Evolutionary conservation across 2,329 filamentous ascomycete genomes (phyloP).

Genomic region (Ophiostoma australiae): DNA sequence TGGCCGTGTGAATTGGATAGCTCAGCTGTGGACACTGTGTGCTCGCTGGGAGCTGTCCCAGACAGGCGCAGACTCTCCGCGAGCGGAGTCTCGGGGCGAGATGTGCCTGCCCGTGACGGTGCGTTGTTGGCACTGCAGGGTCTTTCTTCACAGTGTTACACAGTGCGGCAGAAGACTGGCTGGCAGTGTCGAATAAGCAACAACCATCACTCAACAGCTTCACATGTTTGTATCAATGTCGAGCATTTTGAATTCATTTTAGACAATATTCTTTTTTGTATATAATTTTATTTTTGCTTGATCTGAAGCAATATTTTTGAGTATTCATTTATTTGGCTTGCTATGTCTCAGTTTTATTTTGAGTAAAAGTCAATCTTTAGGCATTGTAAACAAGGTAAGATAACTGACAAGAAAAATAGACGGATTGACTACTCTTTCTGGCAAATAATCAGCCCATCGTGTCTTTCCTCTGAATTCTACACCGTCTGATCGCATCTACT

Average conservation of each 20-base stretch:
- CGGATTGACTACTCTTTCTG: no score
- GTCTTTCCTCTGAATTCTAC: neutral
- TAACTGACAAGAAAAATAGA: no score
- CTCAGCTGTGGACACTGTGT: neutral
- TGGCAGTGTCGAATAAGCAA: neutral
- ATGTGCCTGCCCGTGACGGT: constrained; percentile 10
- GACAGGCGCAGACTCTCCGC: constrained; percentile 15
- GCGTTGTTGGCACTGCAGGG: neutral
- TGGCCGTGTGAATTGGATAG: neutral
- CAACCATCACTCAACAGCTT: neutral
- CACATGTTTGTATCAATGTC: neutral
- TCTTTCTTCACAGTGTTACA: neutral
- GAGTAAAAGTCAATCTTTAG: no score
- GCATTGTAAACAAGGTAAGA: no score
- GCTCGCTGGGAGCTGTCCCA: constrained; percentile 8
- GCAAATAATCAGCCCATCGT: neutral
- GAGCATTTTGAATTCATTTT: no score
- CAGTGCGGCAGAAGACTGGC: neutral
- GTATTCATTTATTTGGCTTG: no score
- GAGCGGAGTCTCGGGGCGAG: constrained; percentile 23
- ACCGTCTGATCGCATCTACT: neutral
- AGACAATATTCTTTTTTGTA: no score
- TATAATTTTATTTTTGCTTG: no score
- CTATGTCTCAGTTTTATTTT: neutral
- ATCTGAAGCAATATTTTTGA: neutral